Percentiles rank a stretch among this genome's conserved stretches.
These are phyloP conservation scores for Pulveroboletus sp. DNA, from an alignment of 768 basidiomycete genomes.

Conservation along the genomic window DNA sequence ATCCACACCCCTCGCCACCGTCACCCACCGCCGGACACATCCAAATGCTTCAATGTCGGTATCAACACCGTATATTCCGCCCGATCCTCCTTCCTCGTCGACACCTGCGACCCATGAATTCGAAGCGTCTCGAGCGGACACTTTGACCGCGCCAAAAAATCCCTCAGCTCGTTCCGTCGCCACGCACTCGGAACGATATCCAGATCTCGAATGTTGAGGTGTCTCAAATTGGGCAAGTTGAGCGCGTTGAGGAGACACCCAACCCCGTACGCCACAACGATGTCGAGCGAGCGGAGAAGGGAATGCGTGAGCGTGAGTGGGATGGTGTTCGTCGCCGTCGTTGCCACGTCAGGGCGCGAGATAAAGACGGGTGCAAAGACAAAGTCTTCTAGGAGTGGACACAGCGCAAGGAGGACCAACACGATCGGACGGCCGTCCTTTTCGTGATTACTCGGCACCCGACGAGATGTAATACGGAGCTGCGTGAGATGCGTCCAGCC, in stretches of 20 bases:
- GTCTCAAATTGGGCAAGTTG: conserved; percentile 11
- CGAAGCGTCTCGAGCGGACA: conserved; percentile 19
- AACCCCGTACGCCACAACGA: conserved; percentile 4
- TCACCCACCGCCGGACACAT: conserved; percentile 7
- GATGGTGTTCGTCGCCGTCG: not conserved
- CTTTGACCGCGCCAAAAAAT: conserved; percentile 17
- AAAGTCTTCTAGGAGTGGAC: conserved; percentile 16
- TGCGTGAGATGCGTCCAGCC: conserved; percentile 15
- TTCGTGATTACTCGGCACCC: not conserved
- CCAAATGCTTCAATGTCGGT: conserved; percentile 18
- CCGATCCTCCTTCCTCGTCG: conserved; percentile 13
- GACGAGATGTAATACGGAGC: conserved; percentile 4
- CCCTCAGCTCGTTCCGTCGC: conserved; percentile 9
- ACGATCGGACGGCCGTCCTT: not conserved
- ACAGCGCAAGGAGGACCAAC: conserved; percentile 15
- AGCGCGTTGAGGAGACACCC: conserved; percentile 9
- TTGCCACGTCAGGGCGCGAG: not conserved
- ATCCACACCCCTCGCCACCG: no score
- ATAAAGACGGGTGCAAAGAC: conserved; percentile 5
- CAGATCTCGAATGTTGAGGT: conserved; percentile 10
- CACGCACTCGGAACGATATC: conserved; percentile 16
- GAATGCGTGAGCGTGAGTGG: conserved; percentile 8
- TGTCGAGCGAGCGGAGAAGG: conserved; percentile 8
- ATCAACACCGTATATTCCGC: conserved; percentile 9
- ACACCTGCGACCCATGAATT: conserved; percentile 9